Percentiles rank a stretch among this genome's conserved stretches.
Conservation (phyloP, 2,329 filamentous ascomycete genomes). For the Ophiostoma sp. region DNA sequence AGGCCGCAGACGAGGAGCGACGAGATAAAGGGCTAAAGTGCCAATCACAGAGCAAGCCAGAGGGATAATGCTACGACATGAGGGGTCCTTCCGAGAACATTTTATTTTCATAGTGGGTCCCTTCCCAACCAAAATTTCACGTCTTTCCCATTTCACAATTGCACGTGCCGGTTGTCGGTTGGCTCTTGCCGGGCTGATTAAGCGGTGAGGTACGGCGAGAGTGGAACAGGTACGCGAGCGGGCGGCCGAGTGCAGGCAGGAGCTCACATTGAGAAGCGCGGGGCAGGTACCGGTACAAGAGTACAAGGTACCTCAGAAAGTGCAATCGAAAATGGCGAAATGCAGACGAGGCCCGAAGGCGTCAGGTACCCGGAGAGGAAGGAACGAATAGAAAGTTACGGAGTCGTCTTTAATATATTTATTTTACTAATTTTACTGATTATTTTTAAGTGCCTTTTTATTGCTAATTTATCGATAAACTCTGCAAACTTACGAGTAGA, state of each 20-base stretch:
- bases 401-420: not conserved
- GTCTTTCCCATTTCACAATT: conserved; percentile 3
- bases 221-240: not conserved
- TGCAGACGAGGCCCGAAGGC: not conserved
- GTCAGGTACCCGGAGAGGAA: conserved; percentile 5
- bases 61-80: not conserved
- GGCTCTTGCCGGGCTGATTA: conserved; percentile 3
- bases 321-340: not conserved
- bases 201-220: not conserved
- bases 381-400: not conserved
- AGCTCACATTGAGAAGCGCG: not conserved
- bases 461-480: not conserved
- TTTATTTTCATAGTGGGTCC: conserved; percentile 8
- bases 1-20: not conserved
- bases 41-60: not conserved
- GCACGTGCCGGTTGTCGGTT: conserved; percentile 15
- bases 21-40: not conserved
- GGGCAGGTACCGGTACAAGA: not conserved
- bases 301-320: not conserved
- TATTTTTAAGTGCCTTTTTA: conserved; percentile 7
- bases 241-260: not conserved
- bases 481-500: not conserved
- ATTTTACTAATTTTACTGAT: not conserved
- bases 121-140: conserved; percentile 8
- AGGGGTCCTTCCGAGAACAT: conserved; percentile 8